Evolutionary conservation across 2,329 filamentous ascomycete genomes (phyloP).

Genomic region (Aspergillus aculeatinus): DNA sequence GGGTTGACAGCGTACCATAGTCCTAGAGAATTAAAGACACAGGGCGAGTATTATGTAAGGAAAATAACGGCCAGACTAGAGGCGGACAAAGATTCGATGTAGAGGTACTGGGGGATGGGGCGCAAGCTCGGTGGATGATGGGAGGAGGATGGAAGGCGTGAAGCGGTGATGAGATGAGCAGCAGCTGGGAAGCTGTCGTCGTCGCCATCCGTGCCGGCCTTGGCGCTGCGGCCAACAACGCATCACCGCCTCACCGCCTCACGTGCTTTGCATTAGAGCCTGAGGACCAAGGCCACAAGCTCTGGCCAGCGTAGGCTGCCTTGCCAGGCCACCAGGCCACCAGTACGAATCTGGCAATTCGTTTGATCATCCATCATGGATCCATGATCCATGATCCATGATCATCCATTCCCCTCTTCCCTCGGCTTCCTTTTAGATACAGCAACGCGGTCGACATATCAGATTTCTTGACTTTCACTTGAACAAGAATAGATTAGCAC

Average conservation of each 20-base stretch:
- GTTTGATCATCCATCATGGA: neutral
- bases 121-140: conserved; percentile 12
- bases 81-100: conserved; percentile 4
- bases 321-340: neutral
- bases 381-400: too few relatives aligned
- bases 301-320: neutral
- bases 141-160: conserved; percentile 16
- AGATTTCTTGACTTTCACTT: too few relatives aligned
- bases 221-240: conserved; percentile 14
- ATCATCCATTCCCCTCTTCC: too few relatives aligned
- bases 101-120: conserved; percentile 9
- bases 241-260: conserved; percentile 9
- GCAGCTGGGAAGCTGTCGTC: conserved; percentile 21
- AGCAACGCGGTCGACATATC: too few relatives aligned
- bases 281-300: neutral
- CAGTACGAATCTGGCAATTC: neutral
- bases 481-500: too few relatives aligned
- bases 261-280: conserved; percentile 11
- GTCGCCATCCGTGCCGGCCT: conserved; percentile 19
- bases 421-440: too few relatives aligned
- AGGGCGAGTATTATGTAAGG: neutral
- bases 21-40: conserved; percentile 19
- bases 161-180: conserved; percentile 17
- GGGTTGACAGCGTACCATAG: conserved; percentile 33
- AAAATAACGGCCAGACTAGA: neutral